A percentile compares a stretch with the other conserved stretches of the same genome.
Conservation (phyloP, 2,329 filamentous ascomycete species). For the Botryotinia calthae region DNA sequence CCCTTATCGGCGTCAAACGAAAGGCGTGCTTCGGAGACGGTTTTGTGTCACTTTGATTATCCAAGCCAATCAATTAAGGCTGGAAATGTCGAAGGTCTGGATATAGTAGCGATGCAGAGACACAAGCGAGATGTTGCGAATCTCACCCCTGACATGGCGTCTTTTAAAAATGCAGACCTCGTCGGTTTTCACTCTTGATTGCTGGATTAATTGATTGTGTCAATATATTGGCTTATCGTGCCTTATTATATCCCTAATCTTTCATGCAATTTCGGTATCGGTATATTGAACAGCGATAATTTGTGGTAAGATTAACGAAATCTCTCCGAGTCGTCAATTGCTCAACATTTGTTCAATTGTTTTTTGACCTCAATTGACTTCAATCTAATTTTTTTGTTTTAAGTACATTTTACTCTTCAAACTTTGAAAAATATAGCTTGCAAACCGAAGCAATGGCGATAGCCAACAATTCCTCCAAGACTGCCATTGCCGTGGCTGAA, state of each 20-base stretch:
- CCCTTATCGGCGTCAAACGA: background rate
- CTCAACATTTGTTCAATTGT: background rate
- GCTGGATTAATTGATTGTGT: conserved; percentile 18
- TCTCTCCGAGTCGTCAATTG: conserved; percentile 10
- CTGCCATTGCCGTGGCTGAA: background rate
- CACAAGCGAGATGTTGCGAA: conserved; percentile 21
- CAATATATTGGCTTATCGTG: background rate
- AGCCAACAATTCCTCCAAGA: background rate
- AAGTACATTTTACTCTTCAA: background rate
- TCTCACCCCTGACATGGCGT: conserved; percentile 17
- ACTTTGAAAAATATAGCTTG: background rate
- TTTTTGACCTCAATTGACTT: background rate
- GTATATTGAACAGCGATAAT: conserved; percentile 6
- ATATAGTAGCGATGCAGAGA: background rate
- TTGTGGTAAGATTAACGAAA: conserved; percentile 5
- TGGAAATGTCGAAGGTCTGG: background rate
- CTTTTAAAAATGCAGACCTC: conserved; percentile 8
- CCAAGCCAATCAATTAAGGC: background rate
- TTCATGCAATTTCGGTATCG: background rate
- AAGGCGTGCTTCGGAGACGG: conserved; percentile 14
- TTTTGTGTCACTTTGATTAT: conserved; percentile 10
- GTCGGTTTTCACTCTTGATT: conserved; percentile 1
- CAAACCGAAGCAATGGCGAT: background rate
- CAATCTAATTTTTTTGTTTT: too few relatives aligned
- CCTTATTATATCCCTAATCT: background rate